Conservation (phyloP, 2,329 filamentous ascomycete species). For the Cephalotrichum gorgonifer region DNA sequence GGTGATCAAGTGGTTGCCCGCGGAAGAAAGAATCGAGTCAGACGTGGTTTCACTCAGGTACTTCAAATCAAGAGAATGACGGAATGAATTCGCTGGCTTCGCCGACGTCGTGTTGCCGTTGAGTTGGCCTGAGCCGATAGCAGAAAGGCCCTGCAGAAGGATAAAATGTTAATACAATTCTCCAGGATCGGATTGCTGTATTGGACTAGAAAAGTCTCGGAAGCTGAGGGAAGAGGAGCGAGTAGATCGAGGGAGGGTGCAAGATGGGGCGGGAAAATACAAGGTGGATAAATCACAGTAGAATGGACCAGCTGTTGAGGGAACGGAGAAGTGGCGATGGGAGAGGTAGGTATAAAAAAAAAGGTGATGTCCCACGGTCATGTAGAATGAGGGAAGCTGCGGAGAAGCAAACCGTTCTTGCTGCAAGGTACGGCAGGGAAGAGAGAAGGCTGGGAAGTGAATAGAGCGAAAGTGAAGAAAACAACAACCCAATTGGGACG, state of each 20-base stretch:
- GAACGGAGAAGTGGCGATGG: constrained; percentile 8
- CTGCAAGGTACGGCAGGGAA: not conserved
- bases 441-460: not conserved
- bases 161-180: not conserved
- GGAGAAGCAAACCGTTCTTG: not conserved
- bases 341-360: constrained; percentile 5
- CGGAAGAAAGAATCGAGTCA: constrained; percentile 33
- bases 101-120: constrained; percentile 17
- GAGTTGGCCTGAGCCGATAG: constrained; percentile 27
- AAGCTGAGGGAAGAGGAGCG: not conserved
- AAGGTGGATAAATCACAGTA: not conserved
- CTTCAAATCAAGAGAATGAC: constrained; percentile 48
- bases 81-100: constrained; percentile 31
- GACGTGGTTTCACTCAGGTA: constrained; percentile 34
- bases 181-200: not conserved
- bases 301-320: constrained; percentile 4
- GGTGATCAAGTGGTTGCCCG: constrained; percentile 42
- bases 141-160: constrained; percentile 48
- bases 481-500: too few species aligned
- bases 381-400: not conserved
- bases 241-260: not conserved
- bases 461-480: not conserved
- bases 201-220: not conserved
- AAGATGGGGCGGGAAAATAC: not conserved
- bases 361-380: constrained; percentile 3